These are phyloP conservation scores for Golubevia sp. DNA, from an alignment of 1,284 basidiomycete genomes.

Conservation along the genomic window DNA sequence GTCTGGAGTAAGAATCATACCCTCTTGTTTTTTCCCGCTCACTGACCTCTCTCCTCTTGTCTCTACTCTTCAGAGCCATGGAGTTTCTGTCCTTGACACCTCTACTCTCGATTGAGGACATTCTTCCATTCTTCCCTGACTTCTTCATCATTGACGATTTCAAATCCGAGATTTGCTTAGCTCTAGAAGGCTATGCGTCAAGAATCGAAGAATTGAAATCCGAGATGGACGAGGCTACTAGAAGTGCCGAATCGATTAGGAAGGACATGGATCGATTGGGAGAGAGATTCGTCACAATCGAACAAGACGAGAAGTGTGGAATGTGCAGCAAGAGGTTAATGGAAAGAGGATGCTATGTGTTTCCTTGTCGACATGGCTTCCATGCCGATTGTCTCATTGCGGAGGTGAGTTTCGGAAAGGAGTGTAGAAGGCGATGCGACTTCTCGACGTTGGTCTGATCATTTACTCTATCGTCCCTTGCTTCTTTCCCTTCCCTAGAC, in stretches of 20 bases:
- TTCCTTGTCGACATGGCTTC: slow-evolving; percentile 90
- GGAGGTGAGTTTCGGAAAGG: slow-evolving; percentile 24
- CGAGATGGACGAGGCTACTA: slow-evolving; percentile 95
- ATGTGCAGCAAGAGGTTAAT: slow-evolving; percentile 77
- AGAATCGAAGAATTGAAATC: slow-evolving; percentile 87
- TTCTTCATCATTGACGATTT: slow-evolving; percentile 99
- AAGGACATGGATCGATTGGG: slow-evolving; percentile 83
- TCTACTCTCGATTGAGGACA: slow-evolving; percentile 95
- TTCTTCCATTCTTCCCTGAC: slow-evolving; percentile 98
- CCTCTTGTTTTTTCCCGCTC: slow-evolving; percentile 14
- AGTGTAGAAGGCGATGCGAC: no score
- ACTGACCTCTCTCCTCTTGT: slow-evolving; percentile 2
- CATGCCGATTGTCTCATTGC: slow-evolving; percentile 60
- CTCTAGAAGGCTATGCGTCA: slow-evolving; percentile 88
- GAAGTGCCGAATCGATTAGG: slow-evolving; percentile 89
- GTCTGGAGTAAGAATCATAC: slow-evolving; percentile 53
- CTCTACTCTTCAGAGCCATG: slow-evolving; percentile 75
- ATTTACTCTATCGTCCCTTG: background rate
- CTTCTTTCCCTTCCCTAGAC: slow-evolving; percentile 3
- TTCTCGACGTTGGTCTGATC: background rate
- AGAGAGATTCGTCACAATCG: slow-evolving; percentile 90
- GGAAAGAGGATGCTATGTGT: slow-evolving; percentile 93
- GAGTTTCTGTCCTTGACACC: slow-evolving; percentile 90
- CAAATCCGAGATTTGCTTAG: slow-evolving; percentile 96
- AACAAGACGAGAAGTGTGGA: slow-evolving; percentile 83